phyloP scores from a whole-genome alignment of 495 filamentous ascomycete genomes.

The Xylaria curta region DNA sequence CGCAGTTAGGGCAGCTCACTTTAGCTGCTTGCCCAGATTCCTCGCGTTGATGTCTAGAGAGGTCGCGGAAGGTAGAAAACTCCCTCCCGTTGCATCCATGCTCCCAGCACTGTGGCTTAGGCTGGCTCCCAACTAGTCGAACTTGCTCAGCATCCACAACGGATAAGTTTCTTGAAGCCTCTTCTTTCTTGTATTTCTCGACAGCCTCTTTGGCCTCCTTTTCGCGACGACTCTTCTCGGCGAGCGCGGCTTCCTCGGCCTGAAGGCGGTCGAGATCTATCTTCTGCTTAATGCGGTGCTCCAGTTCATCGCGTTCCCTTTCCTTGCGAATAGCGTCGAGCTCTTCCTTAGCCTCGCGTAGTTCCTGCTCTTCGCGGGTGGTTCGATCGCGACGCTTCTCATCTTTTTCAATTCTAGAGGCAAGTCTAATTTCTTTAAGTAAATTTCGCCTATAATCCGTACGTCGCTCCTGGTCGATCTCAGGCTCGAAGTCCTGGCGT shows the following conservation, averaged over 20 bases:
- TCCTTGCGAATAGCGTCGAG: constrained; percentile 52
- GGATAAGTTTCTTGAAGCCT: too few species aligned
- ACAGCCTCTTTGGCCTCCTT: constrained; percentile 64
- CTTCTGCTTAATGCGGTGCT: constrained; percentile 57
- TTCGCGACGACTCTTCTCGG: constrained; percentile 58
- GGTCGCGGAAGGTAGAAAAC: too few species aligned
- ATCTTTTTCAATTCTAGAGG: constrained; percentile 43
- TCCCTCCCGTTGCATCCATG: too few species aligned
- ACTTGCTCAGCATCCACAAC: too few species aligned
- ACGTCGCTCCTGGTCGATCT: too few species aligned
- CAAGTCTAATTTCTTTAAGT: constrained; percentile 41
- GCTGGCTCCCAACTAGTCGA: too few species aligned
- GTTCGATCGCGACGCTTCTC: constrained; percentile 43
- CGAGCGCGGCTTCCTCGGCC: constrained; percentile 56
- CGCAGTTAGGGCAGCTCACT: too few species aligned
- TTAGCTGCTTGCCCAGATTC: too few species aligned
- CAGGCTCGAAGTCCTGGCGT: too few species aligned
- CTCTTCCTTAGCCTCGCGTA: constrained; percentile 53
- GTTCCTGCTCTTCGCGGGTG: constrained; percentile 42
- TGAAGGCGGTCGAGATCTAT: constrained; percentile 63
- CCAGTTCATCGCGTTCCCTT: constrained; percentile 51
- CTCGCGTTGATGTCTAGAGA: too few species aligned
- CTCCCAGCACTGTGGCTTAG: too few species aligned
- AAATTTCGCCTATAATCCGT: too few species aligned
- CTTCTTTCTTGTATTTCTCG: constrained; percentile 61